Evolutionary conservation across 371 early-diverging fungal genomes (phyloP), one percentile per base, ranked within the genome.

Genomic region (Mortierella sp.): DNA sequence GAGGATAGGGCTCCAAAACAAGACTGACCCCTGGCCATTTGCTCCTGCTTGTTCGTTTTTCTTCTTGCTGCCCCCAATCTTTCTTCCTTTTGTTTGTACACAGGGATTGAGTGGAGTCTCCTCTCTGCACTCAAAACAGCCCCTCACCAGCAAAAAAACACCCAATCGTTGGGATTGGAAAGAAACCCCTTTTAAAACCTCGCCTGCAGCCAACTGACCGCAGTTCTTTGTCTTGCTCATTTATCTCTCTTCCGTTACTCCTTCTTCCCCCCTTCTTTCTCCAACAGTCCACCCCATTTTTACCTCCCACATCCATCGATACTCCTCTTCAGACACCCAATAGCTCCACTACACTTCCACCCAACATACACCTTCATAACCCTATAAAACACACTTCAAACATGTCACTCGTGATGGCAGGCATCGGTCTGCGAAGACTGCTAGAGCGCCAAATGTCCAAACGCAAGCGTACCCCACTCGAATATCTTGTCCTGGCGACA

Each of bases 391-490:
- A 37, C 24, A 1, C 24, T 21, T 24, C 19, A 8, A 72, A 21
- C 48, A 72, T 74, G 74, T 44, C 61, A 4, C 10, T 64, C 16
- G 48, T 59, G 21, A 37, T 74, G 74, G 48, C 48, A 26, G 57
- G 34, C 26, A 59, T 74, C 46, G 74, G 74, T 46, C 64, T 74
- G 3, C 61, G 24, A 34, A 43, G 61, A 57, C 46, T 74, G 21
- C 10, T 74, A 3, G 64, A 74, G 28, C 59, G 74, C 9, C 61
- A 59, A 21, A 48, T 74, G 46, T 31, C 44, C 24, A 74, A 74
- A 46, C 57, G 61, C 21, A 57, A 74, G 61, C 74, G 74, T 16
- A 59, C 74, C 0, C 64, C 74, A 0, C 28, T 74, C 50, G 74
- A 74, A 61, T 72, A 72, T 51, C 51, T 50, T 3, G 51, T 72